Percentiles rank a stretch among this genome's conserved stretches.
phyloP scores from a whole-genome alignment of 305 asterid genomes.

The Solanum aculeatissimum region DNA sequence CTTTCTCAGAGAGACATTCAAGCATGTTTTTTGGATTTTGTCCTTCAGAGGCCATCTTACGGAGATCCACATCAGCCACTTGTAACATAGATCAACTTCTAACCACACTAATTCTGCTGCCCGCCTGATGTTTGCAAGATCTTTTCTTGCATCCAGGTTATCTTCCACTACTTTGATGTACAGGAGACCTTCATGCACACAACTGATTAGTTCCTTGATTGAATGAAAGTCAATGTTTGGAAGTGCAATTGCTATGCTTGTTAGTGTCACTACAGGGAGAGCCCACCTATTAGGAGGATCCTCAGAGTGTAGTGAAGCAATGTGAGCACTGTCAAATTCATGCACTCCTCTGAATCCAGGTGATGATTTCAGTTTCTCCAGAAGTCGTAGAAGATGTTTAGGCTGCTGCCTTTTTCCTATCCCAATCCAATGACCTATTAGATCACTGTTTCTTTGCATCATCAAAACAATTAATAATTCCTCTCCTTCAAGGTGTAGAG shows the following conservation, averaged over 20 bases:
- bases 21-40: constrained; percentile 31
- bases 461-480: constrained; percentile 47
- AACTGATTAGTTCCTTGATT: constrained; percentile 25
- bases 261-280: constrained; percentile 70
- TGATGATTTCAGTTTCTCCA: constrained; percentile 37
- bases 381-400: constrained; percentile 26
- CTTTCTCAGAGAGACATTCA: constrained; percentile 40
- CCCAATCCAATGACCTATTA: constrained; percentile 41
- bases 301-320: constrained; percentile 44
- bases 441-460: constrained; percentile 37
- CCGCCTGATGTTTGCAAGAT: constrained; percentile 30
- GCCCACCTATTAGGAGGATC: constrained; percentile 87
- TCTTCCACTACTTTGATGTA: constrained; percentile 40
- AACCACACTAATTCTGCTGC: constrained; percentile 65
- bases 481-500: constrained; percentile 75
- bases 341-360: constrained; percentile 45
- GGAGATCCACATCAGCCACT: constrained; percentile 63
- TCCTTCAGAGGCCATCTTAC: constrained; percentile 17
- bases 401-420: constrained; percentile 60
- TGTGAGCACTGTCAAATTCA: constrained; percentile 37
- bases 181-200: constrained; percentile 44
- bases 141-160: constrained; percentile 22
- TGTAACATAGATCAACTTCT: constrained; percentile 53
- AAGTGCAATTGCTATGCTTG: constrained; percentile 68
- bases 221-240: constrained; percentile 13